Evolutionary conservation across 345 rosid species (phyloP).

Genomic region (Eucalyptus brandiana): DNA sequence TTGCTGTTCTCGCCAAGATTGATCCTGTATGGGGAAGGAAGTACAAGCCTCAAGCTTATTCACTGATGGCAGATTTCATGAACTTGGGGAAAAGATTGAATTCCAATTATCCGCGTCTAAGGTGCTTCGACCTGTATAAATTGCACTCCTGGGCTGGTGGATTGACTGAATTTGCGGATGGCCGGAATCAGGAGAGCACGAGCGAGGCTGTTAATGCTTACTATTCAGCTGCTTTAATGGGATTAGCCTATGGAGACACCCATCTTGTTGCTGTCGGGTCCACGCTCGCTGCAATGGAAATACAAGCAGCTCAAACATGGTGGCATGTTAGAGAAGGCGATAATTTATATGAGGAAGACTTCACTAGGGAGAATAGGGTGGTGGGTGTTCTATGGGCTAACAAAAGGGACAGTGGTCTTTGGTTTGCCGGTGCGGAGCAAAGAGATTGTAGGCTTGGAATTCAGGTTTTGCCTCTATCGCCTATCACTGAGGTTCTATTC

Average conservation of each 20-base stretch:
- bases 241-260: slow-evolving; percentile 80
- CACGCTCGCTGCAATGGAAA: slow-evolving; percentile 58
- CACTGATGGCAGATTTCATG: slow-evolving; percentile 78
- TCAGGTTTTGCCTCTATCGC: not conserved
- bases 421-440: not conserved
- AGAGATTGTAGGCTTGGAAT: not conserved
- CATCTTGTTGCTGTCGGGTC: slow-evolving; percentile 63
- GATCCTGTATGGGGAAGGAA: slow-evolving; percentile 81
- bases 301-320: slow-evolving; percentile 81
- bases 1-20: slow-evolving; percentile 77
- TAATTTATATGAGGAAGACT: slow-evolving; percentile 40
- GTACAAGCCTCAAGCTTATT: slow-evolving; percentile 69
- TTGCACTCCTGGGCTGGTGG: slow-evolving; percentile 98
- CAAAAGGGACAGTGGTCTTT: slow-evolving; percentile 48
- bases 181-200: slow-evolving; percentile 82
- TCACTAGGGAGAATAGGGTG: slow-evolving; percentile 59
- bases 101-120: slow-evolving; percentile 53
- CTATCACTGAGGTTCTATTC: not conserved
- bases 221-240: slow-evolving; percentile 83
- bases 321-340: slow-evolving; percentile 72
- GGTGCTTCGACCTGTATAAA: slow-evolving; percentile 83
- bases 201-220: slow-evolving; percentile 89
- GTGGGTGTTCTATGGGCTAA: slow-evolving; percentile 84
- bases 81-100: slow-evolving; percentile 35
- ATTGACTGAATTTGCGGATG: slow-evolving; percentile 71